Evolutionary conservation across 2,329 filamentous ascomycete genomes (phyloP).

Genomic region (Sarocladium oryzae): DNA sequence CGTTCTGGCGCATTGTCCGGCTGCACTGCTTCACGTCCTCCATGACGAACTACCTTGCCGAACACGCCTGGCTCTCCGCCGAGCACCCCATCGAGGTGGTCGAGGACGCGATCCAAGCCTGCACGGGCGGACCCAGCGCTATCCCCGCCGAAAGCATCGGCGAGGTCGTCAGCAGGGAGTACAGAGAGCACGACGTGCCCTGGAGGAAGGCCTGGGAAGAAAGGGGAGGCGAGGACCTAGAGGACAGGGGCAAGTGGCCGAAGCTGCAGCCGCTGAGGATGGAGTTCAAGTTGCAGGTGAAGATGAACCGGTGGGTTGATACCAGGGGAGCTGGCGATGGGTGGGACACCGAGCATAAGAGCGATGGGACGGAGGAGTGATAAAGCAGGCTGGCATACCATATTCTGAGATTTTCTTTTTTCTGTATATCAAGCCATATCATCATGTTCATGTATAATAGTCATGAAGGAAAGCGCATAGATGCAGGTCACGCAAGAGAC

Average conservation of each 20-base stretch:
- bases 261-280: not conserved
- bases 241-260: not conserved
- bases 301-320: not conserved
- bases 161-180: not conserved
- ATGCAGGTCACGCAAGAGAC: too few relatives aligned
- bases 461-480: too few relatives aligned
- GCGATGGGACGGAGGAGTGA: too few relatives aligned
- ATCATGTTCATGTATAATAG: too few relatives aligned
- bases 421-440: too few relatives aligned
- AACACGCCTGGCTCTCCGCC: not conserved
- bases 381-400: too few relatives aligned
- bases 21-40: conserved; percentile 22
- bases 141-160: conserved; percentile 7
- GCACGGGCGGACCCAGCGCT: not conserved
- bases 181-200: not conserved
- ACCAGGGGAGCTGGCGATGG: not conserved
- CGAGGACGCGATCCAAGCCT: not conserved
- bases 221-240: too few relatives aligned
- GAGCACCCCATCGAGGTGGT: not conserved
- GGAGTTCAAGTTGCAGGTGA: not conserved
- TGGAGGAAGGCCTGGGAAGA: not conserved
- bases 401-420: too few relatives aligned
- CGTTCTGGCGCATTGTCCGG: conserved; percentile 21
- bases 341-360: too few relatives aligned
- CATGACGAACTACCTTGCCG: conserved; percentile 17